Conservation (phyloP, 2,329 filamentous ascomycete genomes). For the Sclerotinia spermophila region DNA sequence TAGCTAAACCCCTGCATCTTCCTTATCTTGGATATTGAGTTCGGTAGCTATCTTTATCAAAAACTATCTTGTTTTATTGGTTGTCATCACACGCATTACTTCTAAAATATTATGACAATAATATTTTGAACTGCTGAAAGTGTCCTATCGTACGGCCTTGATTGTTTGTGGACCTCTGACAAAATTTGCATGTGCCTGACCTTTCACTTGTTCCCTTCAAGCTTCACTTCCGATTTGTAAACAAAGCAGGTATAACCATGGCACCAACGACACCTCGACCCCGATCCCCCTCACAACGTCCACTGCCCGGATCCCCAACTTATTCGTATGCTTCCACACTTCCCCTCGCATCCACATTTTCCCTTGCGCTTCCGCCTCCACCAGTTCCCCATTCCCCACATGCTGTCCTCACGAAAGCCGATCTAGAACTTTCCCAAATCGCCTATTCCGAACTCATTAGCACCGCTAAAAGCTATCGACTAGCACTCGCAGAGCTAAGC, state of each 20-base stretch:
- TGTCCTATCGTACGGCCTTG: neutral
- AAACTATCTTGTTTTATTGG: neutral
- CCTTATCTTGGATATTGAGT: conserved; percentile 12
- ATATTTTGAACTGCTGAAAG: neutral
- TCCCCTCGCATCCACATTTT: conserved; percentile 51
- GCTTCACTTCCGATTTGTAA: conserved; percentile 13
- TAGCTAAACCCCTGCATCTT: conserved; percentile 5
- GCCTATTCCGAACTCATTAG: conserved; percentile 60
- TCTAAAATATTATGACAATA: neutral
- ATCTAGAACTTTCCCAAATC: conserved; percentile 59
- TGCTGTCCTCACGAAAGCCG: conserved; percentile 58
- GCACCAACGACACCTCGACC: conserved; percentile 32
- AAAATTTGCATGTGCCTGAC: neutral
- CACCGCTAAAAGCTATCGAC: conserved; percentile 60
- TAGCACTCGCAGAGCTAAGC: conserved; percentile 58
- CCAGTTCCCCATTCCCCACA: conserved; percentile 56
- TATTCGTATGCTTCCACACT: conserved; percentile 63
- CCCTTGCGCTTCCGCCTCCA: conserved; percentile 58
- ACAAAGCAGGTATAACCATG: conserved; percentile 23
- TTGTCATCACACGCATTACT: conserved; percentile 4
- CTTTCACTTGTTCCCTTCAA: neutral
- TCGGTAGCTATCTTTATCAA: neutral
- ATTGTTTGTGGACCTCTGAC: neutral
- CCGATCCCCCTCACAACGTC: conserved; percentile 51
- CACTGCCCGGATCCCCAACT: conserved; percentile 59